Conservation (phyloP, 345 rosid genomes). For the Brassica carinata region DNA sequence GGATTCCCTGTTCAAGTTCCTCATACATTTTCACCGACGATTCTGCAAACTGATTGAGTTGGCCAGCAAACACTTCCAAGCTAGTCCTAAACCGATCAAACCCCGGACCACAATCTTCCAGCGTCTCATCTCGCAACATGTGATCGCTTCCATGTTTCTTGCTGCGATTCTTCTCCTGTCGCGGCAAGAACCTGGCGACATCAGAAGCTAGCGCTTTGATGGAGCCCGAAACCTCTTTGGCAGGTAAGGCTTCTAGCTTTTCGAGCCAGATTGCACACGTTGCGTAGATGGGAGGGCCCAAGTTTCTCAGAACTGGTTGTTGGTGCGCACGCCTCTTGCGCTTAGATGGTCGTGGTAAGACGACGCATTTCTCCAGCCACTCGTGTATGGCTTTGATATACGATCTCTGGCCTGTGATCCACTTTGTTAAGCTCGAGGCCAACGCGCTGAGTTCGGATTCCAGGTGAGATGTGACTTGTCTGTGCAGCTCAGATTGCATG, state of each 20-base stretch:
- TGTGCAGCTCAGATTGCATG: conserved; percentile 62
- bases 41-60: conserved; percentile 57
- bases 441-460: conserved; percentile 61
- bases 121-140: conserved; percentile 53
- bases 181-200: conserved; percentile 63
- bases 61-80: conserved; percentile 56
- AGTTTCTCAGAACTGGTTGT: neutral
- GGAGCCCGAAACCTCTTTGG: conserved; percentile 65
- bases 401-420: conserved; percentile 73
- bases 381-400: conserved; percentile 64
- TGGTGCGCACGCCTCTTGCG: conserved; percentile 40
- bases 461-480: conserved; percentile 65
- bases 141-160: conserved; percentile 51
- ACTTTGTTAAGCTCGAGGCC: conserved; percentile 70
- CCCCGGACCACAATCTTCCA: conserved; percentile 58
- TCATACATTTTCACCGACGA: conserved; percentile 56
- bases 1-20: conserved; percentile 52
- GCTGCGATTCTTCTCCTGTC: conserved; percentile 68
- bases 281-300: conserved; percentile 76
- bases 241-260: conserved; percentile 49
- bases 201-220: conserved; percentile 66
- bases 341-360: conserved; percentile 39
- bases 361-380: conserved; percentile 77
- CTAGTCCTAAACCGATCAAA: conserved; percentile 58
- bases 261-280: conserved; percentile 79